Evolutionary conservation across 108 stramenopile genomes (phyloP), one percentile per base, ranked within the genome.

Genomic region (Thalassiosira profunda): DNA sequence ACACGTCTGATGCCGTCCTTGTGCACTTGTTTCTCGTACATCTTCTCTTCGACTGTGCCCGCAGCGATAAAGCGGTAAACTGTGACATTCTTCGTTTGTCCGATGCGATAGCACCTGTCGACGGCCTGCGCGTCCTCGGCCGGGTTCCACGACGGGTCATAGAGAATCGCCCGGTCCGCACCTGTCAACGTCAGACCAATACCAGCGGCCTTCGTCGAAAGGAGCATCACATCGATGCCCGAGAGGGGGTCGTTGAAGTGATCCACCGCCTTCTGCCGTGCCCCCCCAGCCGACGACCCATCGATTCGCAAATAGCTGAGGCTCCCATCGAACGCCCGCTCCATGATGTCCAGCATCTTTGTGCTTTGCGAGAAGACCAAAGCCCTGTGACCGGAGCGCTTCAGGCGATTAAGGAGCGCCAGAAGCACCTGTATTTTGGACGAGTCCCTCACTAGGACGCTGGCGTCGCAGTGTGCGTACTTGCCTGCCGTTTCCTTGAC

Each of bases 11-110:
- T 85, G 11, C 94, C 94, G 78, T 92, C 91, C 73, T 95, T 95
- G 63, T 89, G 79, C 8, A 95, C 81, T 70, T 93, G 91, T 25
- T 87, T 89, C 44, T 76, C 70, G 33, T 79, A 77, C 34, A 80
- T 80, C 70, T 80, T 79, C 40, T 76, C 80, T 79, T 99, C 98
- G 5, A 99, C 91, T 6, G 97, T 98, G 34, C 96, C 97, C 5
- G 93, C 87, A 17, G 97, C 81, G 49, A 99, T 96, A 26, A 99
- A 79, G 12, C 98, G 92, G 82, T 94, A 98, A 1, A 99, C 97
- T 24, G 86, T 88, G 0, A 98, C 98, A 34, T 86, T 76, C 40
- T 89, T 90, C 20, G 78, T 90, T 73, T 98, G 97, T 12, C 99
- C 99, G 70, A 99, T 97, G 9, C 97, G 79, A 81, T 95, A 94